Base-by-base conservation (phyloP, 2,329 filamentous ascomycete genomes). In the Alternaria atra region DNA sequence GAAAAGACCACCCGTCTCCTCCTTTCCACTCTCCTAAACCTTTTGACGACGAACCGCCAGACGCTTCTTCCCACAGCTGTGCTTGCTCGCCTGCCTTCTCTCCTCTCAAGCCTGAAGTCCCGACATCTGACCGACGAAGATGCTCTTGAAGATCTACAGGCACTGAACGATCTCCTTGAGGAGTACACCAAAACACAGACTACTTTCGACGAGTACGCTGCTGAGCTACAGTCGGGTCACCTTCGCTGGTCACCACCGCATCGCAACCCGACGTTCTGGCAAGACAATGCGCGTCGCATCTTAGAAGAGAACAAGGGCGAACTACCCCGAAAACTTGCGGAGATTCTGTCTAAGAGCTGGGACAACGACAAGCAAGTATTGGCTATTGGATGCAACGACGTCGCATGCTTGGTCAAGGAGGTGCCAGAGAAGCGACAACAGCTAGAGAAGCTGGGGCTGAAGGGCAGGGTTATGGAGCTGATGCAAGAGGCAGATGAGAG, bases 1-100 rank as follows among this genome's bases (percentile, higher is more conserved):
- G 95, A 98, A 79, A 99, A 99, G 85, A 98, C 94, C 1, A 98
- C 94, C 0, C 90, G 95, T 30, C 86, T 99, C 55, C 87, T 97
- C 46, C 86, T 98, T 44, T 93, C 93, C 9, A 97, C 94, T 7
- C 86, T 99, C 40, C 87, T 91, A 77, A 98, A 97, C 80, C 89
- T 99, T 44, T 87, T 97, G 37, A 92, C 84, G 79, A 87, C 81
- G 83, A 91, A 86, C 85, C 91, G 77, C 80, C 90, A 78, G 34
- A 85, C 82, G 23, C 83, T 90, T 46, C 89, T 98, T 57, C 94
- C 94, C 7, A 90, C 91, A 3, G 94, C 95, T 1, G 90, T 95
- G 23, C 90, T 97, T 60, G 93, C 92, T 52, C 90, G 93, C 61
- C 88, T 98, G 34, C 94, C 88, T 15, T 76, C 84, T 23, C 81